Evolutionary conservation across 164 flowering plant genomes (phyloP).

Genomic region (Dillenia turbinata): DNA sequence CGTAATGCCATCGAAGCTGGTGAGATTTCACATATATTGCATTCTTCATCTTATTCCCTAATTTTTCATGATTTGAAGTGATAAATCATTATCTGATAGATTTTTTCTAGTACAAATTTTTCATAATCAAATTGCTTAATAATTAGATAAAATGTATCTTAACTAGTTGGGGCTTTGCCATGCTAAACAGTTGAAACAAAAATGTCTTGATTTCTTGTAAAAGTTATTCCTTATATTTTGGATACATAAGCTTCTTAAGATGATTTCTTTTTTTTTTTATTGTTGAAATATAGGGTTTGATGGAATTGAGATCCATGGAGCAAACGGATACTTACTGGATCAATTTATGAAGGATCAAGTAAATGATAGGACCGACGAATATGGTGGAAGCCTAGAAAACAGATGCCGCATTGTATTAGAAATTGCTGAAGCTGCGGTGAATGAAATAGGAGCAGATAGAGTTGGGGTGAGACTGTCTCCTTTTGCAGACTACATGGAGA

Average conservation of each 20-base stretch:
- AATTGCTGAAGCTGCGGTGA: slow-evolving; percentile 40
- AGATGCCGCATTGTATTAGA: slow-evolving; percentile 51
- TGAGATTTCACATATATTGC: slow-evolving; percentile 1
- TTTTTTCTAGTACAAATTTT: no score
- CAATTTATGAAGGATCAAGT: slow-evolving; percentile 63
- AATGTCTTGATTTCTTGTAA: no score
- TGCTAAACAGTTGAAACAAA: no score
- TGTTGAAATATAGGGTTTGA: slow-evolving; percentile 53
- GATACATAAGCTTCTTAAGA: no score
- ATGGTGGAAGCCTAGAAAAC: slow-evolving; percentile 56
- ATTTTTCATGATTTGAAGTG: no score
- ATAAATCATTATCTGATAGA: no score
- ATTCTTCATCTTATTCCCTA: no score
- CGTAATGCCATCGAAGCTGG: slow-evolving; percentile 39
- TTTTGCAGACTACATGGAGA: slow-evolving; percentile 30
- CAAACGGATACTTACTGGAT: slow-evolving; percentile 54
- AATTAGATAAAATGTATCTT: no score
- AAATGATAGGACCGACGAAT: slow-evolving; percentile 51
- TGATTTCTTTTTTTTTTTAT: not conserved
- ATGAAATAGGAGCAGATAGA: slow-evolving; percentile 54
- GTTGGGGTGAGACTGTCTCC: slow-evolving; percentile 63
- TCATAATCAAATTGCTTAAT: no score
- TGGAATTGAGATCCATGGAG: slow-evolving; percentile 65
- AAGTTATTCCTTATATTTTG: no score
- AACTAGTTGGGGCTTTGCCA: no score